Conservation (phyloP, 1,139 yeast genomes). For the Yamadazyma trypodendri region DNA sequence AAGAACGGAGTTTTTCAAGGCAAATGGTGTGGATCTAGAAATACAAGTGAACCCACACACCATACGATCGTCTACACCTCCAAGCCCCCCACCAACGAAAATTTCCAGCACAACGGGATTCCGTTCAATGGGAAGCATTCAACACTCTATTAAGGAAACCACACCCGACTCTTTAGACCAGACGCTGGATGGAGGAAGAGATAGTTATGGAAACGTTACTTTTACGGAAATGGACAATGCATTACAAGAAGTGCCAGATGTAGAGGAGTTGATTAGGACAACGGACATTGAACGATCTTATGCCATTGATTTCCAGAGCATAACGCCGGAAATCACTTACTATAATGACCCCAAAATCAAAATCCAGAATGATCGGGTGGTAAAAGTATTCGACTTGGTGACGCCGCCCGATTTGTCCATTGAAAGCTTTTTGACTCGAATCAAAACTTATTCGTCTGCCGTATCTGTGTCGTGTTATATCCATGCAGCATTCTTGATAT, state of each 20-base stretch:
- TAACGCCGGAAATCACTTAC: constrained; percentile 21
- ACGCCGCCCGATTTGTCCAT: constrained; percentile 36
- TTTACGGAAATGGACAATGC: too few relatives aligned
- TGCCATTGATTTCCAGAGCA: constrained; percentile 16
- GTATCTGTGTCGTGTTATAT: constrained; percentile 41
- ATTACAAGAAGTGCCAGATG: neutral
- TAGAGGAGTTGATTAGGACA: constrained; percentile 10
- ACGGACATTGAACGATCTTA: constrained; percentile 12
- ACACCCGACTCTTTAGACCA: constrained; percentile 11
- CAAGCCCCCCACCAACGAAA: constrained; percentile 14
- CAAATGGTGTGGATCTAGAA: neutral
- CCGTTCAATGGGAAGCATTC: neutral
- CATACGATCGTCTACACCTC: constrained; percentile 8
- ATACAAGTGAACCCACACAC: neutral
- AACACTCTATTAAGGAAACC: constrained; percentile 6
- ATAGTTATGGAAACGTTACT: neutral
- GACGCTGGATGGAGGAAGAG: neutral
- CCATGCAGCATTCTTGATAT: constrained; percentile 41
- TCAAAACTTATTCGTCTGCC: constrained; percentile 43
- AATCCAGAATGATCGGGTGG: constrained; percentile 28
- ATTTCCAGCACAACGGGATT: constrained; percentile 7
- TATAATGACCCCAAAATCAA: constrained; percentile 16
- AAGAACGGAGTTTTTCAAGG: constrained; percentile 14
- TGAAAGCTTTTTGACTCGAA: constrained; percentile 37
- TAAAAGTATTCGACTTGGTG: constrained; percentile 34